Conservation (phyloP, 23 red algal species). For the Gracilaria domingensis region DNA sequence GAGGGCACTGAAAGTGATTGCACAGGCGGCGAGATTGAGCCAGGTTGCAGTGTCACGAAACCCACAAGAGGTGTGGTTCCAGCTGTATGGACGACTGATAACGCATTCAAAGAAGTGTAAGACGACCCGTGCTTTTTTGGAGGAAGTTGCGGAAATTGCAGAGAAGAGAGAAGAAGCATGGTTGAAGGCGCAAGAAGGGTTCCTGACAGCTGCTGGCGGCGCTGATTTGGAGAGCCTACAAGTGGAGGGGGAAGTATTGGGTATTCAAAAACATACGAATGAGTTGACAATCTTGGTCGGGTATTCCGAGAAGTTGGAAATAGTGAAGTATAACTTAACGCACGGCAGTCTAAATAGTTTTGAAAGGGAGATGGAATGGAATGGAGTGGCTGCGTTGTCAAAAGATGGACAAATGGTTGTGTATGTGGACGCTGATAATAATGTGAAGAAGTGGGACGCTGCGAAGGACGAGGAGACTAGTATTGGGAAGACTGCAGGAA, state of each 20-base stretch:
- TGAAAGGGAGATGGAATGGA: too few species aligned
- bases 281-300: too few species aligned
- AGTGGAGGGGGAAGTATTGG: neutral
- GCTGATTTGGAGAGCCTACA: neutral
- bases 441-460: too few species aligned
- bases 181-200: neutral
- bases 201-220: neutral
- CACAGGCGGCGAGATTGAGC: too few species aligned
- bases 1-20: too few species aligned
- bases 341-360: neutral
- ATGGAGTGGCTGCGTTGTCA: too few species aligned
- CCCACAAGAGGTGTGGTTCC: neutral
- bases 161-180: neutral
- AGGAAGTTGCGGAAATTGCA: neutral
- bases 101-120: neutral
- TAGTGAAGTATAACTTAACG: neutral
- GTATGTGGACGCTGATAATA: neutral
- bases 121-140: neutral
- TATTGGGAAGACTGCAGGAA: neutral
- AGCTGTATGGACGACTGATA: slow-evolving; percentile 1
- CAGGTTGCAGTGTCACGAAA: too few species aligned
- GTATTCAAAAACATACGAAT: too few species aligned
- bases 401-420: neutral
- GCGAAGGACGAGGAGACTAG: neutral
- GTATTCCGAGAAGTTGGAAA: neutral